Percentiles rank a stretch among this genome's conserved stretches.
These are phyloP conservation scores for Angomonas desouzai DNA, from an alignment of 208 protist species.

Conservation along the genomic window DNA sequence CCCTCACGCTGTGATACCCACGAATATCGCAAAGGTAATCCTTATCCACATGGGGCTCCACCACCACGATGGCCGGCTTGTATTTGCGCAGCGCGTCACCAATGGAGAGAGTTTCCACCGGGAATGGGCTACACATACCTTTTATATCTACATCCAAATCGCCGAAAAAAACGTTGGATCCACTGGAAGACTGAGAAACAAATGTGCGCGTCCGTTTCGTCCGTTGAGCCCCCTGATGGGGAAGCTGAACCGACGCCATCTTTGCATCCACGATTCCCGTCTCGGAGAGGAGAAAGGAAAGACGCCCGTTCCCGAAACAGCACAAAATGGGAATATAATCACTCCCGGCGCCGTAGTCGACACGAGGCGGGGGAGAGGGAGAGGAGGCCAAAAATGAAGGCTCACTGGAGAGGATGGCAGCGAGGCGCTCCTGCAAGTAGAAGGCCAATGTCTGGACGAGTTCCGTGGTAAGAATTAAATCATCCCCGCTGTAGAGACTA, in stretches of 20 bases:
- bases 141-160: slow-evolving; percentile 23
- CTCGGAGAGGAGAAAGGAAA: slow-evolving; percentile 56
- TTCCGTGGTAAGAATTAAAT: slow-evolving; percentile 47
- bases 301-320: slow-evolving; percentile 69
- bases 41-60: slow-evolving; percentile 69
- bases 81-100: slow-evolving; percentile 61
- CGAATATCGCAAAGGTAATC: slow-evolving; percentile 68
- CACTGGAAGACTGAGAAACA: background rate
- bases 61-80: slow-evolving; percentile 47
- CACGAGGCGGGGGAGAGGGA: slow-evolving; percentile 8
- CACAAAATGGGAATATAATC: slow-evolving; percentile 44
- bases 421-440: slow-evolving; percentile 50
- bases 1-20: slow-evolving; percentile 63
- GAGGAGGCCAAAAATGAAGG: slow-evolving; percentile 20
- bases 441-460: slow-evolving; percentile 38
- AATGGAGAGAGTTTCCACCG: slow-evolving; percentile 49
- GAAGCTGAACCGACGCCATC: slow-evolving; percentile 44
- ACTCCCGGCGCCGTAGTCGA: slow-evolving; percentile 4
- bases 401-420: slow-evolving; percentile 29
- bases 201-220: slow-evolving; percentile 17
- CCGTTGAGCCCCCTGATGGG: slow-evolving; percentile 27
- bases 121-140: slow-evolving; percentile 33
- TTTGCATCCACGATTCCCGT: slow-evolving; percentile 20
- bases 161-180: background rate
- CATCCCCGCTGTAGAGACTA: slow-evolving; percentile 43